A percentile compares a stretch with the other conserved stretches of the same genome.
Conservation (phyloP, 768 basidiomycete species). For the Saitozyma podzolica region DNA sequence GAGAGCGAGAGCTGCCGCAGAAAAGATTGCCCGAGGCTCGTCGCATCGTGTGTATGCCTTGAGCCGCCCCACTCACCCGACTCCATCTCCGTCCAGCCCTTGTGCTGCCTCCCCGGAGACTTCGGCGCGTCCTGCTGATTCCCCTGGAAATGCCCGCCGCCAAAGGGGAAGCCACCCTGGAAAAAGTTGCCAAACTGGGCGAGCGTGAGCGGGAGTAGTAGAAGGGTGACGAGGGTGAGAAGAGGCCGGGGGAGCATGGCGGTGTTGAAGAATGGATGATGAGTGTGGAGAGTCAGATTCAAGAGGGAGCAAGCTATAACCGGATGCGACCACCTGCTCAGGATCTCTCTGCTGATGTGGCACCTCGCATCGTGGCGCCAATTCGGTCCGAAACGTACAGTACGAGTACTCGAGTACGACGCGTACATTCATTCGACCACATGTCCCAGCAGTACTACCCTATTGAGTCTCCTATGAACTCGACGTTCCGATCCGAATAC, state of each 20-base stretch:
- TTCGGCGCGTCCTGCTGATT: slow-evolving; percentile 18
- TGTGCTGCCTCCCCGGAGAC: slow-evolving; percentile 16
- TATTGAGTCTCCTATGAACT: too few species aligned
- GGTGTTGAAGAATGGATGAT: background rate
- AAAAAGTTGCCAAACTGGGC: slow-evolving; percentile 35
- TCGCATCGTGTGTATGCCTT: background rate
- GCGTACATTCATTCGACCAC: too few species aligned
- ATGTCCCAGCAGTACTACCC: too few species aligned
- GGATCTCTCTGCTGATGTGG: too few species aligned
- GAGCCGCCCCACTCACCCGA: slow-evolving; percentile 12
- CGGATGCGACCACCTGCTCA: too few species aligned
- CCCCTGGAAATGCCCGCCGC: slow-evolving; percentile 14
- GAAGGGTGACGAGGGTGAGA: slow-evolving; percentile 6
- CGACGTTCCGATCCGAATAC: too few species aligned
- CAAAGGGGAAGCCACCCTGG: slow-evolving; percentile 25
- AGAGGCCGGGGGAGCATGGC: background rate
- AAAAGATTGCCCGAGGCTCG: background rate
- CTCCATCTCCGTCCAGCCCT: slow-evolving; percentile 32
- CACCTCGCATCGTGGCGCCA: too few species aligned
- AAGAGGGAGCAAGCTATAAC: too few species aligned
- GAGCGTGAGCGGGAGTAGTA: slow-evolving; percentile 12
- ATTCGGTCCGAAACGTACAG: too few species aligned
- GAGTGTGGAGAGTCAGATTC: background rate
- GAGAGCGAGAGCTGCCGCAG: too few species aligned
- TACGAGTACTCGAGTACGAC: too few species aligned